Evolutionary conservation across 805 yeast genomes (phyloP).

Genomic region (Metschnikowia chrysomelidarum): DNA sequence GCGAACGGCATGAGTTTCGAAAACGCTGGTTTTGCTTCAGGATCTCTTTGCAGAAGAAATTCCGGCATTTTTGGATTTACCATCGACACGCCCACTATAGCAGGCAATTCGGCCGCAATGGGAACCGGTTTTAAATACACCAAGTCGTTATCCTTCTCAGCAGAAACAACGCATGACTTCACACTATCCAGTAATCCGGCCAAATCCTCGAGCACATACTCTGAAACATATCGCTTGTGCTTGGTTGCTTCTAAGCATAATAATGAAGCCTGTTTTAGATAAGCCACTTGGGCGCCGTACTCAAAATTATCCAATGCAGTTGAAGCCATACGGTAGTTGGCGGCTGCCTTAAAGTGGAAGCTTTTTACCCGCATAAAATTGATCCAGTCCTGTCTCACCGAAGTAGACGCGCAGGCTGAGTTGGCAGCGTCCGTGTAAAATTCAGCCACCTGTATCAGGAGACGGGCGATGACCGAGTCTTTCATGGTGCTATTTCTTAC

Average conservation of each 20-base stretch:
- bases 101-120: conserved; percentile 31
- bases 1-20: conserved; percentile 50
- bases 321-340: conserved; percentile 61
- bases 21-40: conserved; percentile 21
- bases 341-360: conserved; percentile 68
- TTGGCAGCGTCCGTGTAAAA: conserved; percentile 50
- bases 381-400: conserved; percentile 59
- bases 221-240: conserved; percentile 41
- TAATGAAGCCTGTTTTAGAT: conserved; percentile 44
- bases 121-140: conserved; percentile 73
- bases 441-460: conserved; percentile 61
- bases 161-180: conserved; percentile 43
- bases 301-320: conserved; percentile 46
- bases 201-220: conserved; percentile 50
- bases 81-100: conserved; percentile 50
- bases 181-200: conserved; percentile 48
- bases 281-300: conserved; percentile 72
- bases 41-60: conserved; percentile 3
- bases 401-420: conserved; percentile 42
- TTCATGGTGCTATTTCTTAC: conserved; percentile 43
- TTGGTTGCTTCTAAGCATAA: conserved; percentile 38
- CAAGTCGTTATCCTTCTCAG: conserved; percentile 79
- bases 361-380: conserved; percentile 58
- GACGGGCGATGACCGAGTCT: conserved; percentile 58
- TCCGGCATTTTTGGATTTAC: conserved; percentile 47